Evolutionary conservation across 495 filamentous ascomycete species (phyloP), one percentile per base, ranked within the genome.

Genomic region (Penicillium samsonianum): DNA sequence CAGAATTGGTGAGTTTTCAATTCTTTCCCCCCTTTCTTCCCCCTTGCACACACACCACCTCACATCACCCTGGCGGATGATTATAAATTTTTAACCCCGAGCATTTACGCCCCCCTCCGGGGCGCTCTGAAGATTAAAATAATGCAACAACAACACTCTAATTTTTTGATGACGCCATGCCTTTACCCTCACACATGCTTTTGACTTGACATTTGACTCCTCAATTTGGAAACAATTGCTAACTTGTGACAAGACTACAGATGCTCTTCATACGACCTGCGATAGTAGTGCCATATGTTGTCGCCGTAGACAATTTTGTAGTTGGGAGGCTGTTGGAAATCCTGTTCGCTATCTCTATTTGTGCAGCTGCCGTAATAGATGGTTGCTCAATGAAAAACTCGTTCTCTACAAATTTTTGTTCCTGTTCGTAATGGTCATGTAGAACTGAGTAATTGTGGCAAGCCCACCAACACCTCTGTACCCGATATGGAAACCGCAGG

Each of bases 101-200:
- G 73, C 70, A 70, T 57, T 58, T 26, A 45, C 16, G 63, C 57
- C 67, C 69, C 66, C 50, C 55, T 58, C 55, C 51, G 62, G 67
- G 65, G 61, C 59, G 71, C 72, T 42, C 63, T 81, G 78, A 80
- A 67, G 80, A 81, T 73, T 58, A 72, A 81, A 74, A 77, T 37
- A 26, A 74, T 69, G 73, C 76, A 81, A 81, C 78, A 81, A 82
- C 78, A 71, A 81, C 79, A 83, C 80, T 83, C 80, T 83, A 83
- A 83, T 83, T 83, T 83, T 83, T 83, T 82, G 61, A 73, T 82
- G 80, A 83, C 80, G 78, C 78, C 70, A 62, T 59, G 30, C 57
- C 59, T 51, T 52, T 48, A 48, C 45, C 45, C 25, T 35, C 53
- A 56, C 44, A 52, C 23, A 50, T 60, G 59, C 58, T 52, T 50